Evolutionary conservation across 306 rosid genomes (phyloP).

Genomic region (Corylus avellana): DNA sequence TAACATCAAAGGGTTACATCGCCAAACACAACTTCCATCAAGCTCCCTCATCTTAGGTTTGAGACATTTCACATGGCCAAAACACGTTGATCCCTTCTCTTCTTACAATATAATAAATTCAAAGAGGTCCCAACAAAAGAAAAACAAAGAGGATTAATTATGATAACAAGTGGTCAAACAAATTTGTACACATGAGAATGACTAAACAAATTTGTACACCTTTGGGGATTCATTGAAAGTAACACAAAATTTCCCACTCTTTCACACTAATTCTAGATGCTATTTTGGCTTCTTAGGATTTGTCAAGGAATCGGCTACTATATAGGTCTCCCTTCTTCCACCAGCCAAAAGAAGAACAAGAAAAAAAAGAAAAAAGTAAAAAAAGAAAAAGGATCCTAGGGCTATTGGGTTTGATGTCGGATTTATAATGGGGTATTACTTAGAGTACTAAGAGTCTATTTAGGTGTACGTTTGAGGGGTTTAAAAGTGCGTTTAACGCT

Average conservation of each 20-base stretch:
- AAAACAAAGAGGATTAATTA: background rate
- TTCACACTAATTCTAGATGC: background rate
- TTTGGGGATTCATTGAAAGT: background rate
- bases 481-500: too few relatives aligned
- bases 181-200: background rate
- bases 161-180: background rate
- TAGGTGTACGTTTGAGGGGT: too few relatives aligned
- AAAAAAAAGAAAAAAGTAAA: background rate
- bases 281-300: too few relatives aligned
- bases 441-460: too few relatives aligned
- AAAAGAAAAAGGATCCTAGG: background rate
- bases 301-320: background rate
- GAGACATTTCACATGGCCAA: background rate
- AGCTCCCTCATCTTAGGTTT: background rate
- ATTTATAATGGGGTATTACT: too few relatives aligned
- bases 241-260: background rate
- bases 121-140: too few relatives aligned
- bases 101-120: too few relatives aligned
- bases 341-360: background rate
- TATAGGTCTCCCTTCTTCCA: background rate
- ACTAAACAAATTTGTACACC: background rate
- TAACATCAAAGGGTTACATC: too few relatives aligned
- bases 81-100: background rate
- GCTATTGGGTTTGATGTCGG: too few relatives aligned
- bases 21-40: too few relatives aligned